These are phyloP conservation scores for Porodaedalea pini DNA, from an alignment of 1,284 basidiomycete species.

Conservation along the genomic window DNA sequence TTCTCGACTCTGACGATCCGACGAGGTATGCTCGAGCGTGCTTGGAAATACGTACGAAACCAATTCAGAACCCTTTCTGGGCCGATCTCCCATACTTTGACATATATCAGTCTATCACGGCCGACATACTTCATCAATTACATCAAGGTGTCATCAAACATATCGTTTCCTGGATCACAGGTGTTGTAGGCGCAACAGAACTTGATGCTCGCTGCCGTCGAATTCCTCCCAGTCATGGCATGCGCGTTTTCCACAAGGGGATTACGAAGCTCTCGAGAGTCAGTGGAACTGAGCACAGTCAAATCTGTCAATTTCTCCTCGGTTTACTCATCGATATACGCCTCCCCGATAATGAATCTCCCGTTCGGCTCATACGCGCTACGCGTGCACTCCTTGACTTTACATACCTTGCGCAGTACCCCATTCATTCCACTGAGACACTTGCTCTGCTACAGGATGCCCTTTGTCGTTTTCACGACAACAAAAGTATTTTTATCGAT, in stretches of 20 bases:
- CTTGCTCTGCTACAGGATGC: conserved; percentile 24
- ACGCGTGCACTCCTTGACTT: conserved; percentile 27
- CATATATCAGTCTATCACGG: conserved; percentile 26
- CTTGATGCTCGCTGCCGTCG: conserved; percentile 25
- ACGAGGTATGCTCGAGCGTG: background rate
- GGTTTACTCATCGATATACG: conserved; percentile 19
- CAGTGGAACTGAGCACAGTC: conserved; percentile 25
- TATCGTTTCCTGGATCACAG: conserved; percentile 26
- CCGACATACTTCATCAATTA: conserved; percentile 34
- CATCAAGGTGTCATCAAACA: conserved; percentile 32
- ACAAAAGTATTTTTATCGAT: conserved; percentile 29
- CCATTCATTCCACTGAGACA: conserved; percentile 23
- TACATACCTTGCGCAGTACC: conserved; percentile 30
- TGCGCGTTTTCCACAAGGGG: conserved; percentile 29
- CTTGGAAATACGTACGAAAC: background rate
- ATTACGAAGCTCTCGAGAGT: conserved; percentile 25
- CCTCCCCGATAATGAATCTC: background rate
- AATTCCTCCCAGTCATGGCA: conserved; percentile 23
- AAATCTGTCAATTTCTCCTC: conserved; percentile 26
- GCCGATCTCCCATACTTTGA: conserved; percentile 24
- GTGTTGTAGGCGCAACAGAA: conserved; percentile 20
- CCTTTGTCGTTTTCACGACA: conserved; percentile 26
- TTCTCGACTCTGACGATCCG: background rate
- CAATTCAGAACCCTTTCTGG: conserved; percentile 24
- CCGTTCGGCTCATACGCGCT: conserved; percentile 15